These are phyloP conservation scores for Teunomyces gatunensis DNA, from an alignment of 805 yeast species.

Conservation along the genomic window DNA sequence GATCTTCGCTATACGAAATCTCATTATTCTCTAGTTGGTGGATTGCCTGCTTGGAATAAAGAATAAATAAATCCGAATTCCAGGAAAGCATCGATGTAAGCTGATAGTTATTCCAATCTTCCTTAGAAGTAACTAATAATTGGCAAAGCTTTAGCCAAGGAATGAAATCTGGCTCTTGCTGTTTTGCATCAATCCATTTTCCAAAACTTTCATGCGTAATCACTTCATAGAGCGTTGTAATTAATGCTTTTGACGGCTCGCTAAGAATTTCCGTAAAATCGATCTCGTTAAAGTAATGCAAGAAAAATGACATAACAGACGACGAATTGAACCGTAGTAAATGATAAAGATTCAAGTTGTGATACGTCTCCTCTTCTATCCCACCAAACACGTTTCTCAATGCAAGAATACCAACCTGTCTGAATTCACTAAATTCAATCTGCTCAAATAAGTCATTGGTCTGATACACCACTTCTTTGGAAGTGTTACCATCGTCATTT, in stretches of 20 bases:
- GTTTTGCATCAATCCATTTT: slow-evolving; percentile 4
- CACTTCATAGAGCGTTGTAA: slow-evolving; percentile 4
- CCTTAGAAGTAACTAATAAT: slow-evolving; percentile 35
- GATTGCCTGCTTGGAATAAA: slow-evolving; percentile 10
- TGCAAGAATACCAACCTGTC: not conserved
- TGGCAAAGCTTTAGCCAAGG: slow-evolving; percentile 27
- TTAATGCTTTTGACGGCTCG: not conserved
- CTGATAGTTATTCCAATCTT: slow-evolving; percentile 40
- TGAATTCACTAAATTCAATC: not conserved
- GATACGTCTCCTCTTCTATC: slow-evolving; percentile 5
- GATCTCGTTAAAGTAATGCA: slow-evolving; percentile 4
- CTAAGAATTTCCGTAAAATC: slow-evolving; percentile 5
- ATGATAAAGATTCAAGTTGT: slow-evolving; percentile 6
- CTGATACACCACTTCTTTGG: slow-evolving; percentile 1
- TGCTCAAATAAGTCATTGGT: not conserved
- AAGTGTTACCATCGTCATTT: not conserved
- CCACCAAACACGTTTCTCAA: not conserved
- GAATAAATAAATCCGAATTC: slow-evolving; percentile 31
- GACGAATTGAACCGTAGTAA: slow-evolving; percentile 3
- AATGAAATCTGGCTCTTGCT: slow-evolving; percentile 2
- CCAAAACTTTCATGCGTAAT: slow-evolving; percentile 14
- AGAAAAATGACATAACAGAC: slow-evolving; percentile 5
- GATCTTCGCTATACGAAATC: slow-evolving; percentile 5
- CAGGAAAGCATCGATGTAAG: slow-evolving; percentile 41
- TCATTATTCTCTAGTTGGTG: not conserved